Base-by-base conservation (phyloP, 306 rosid species). In the Coriaria nepalensis region DNA sequence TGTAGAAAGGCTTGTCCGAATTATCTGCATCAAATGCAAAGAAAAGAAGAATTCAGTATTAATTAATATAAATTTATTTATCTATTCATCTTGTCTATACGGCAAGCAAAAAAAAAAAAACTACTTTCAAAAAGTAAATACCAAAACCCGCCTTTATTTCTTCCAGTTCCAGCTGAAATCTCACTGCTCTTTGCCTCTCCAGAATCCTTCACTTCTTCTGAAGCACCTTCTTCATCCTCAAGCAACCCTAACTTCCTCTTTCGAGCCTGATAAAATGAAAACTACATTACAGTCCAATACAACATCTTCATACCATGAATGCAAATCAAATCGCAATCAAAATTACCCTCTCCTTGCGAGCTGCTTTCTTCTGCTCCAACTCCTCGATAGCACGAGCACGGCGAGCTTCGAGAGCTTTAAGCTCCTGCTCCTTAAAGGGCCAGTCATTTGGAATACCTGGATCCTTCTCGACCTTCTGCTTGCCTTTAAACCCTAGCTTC, bases 371-470 rank as follows among this genome's bases (percentile, higher is more conserved):
- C 29, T 79, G 79, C 53, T 82, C 96, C 64, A 77, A 40, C 50
- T 92, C 99, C 32, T 82, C 81, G 9, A 85, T 47, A 48, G 64
- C 78, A 1, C 75, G 78, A 7, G 82, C 86, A 2, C 96, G 74
- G 13, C 98, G 82, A 29, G 72, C 76, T 69, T 85, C 98, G 7
- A 92, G 93, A 12, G 87, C 81, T 68, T 85, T 77, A 13, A 92
- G 86, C 73, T 92, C 98, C 59, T 85, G 93, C 53, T 92, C 98
- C 82, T 86, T 85, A 68, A 85, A 85, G 10, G 96, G 96, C 96
- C 96, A 92, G 51, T 85, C 98, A 56, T 85, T 92, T 52, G 98
- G 98, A 42, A 92, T 92, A 41, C 98, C 98, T 0, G 98, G 98
- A 58, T 92, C 98, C 66, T 92, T 92, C 78, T 86, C 98, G 12